Evolutionary conservation across 108 stramenopile species (phyloP).

Genomic region (Skeletonema grethae): DNA sequence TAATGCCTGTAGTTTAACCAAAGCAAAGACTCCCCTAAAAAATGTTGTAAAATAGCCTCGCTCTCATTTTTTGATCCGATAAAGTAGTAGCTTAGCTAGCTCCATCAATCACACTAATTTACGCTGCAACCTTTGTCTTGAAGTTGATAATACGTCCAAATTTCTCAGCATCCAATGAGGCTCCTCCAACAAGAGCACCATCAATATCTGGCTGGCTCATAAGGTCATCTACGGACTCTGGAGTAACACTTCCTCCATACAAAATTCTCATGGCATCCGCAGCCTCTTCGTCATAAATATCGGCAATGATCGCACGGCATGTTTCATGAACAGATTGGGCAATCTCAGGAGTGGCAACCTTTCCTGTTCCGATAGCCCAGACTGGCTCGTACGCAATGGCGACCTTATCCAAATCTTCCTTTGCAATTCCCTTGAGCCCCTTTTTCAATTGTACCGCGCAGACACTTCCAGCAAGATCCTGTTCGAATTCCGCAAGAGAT

Average conservation of each 20-base stretch:
- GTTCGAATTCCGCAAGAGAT: constrained; percentile 90
- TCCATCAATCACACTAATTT: too few relatives aligned
- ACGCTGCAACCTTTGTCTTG: constrained; percentile 23
- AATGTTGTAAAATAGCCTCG: too few relatives aligned
- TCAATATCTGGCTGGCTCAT: constrained; percentile 95
- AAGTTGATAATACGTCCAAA: constrained; percentile 95
- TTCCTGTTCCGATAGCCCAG: constrained; percentile 90
- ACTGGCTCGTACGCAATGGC: constrained; percentile 97
- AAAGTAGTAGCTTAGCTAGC: too few relatives aligned
- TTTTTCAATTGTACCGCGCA: constrained; percentile 91
- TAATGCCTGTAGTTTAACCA: too few relatives aligned
- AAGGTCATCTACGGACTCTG: constrained; percentile 92
- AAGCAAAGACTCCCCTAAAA: too few relatives aligned
- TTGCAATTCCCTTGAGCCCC: constrained; percentile 77
- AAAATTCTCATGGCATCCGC: constrained; percentile 83
- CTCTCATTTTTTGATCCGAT: too few relatives aligned
- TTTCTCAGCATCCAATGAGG: constrained; percentile 83
- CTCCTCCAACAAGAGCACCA: constrained; percentile 97
- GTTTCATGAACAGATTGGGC: constrained; percentile 85
- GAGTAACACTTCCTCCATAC: constrained; percentile 94
- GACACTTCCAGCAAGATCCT: constrained; percentile 88
- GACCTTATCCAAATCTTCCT: constrained; percentile 84
- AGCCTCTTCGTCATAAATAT: constrained; percentile 80
- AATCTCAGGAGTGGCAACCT: constrained; percentile 77
- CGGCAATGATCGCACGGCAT: constrained; percentile 76